Evolutionary conservation across 345 rosid species (phyloP).

Genomic region (Punica granatum): DNA sequence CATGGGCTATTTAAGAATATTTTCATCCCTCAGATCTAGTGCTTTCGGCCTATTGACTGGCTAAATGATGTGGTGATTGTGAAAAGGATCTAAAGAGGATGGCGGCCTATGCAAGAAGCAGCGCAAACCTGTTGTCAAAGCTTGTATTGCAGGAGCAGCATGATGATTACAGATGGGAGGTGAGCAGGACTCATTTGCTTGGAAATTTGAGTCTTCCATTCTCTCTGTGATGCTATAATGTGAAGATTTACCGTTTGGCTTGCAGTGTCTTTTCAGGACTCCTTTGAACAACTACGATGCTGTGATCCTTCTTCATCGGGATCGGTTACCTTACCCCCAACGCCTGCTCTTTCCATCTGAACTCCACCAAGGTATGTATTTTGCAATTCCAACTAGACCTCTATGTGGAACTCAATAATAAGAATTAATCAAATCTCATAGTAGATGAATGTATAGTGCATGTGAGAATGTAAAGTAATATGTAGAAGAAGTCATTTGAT

Average conservation of each 20-base stretch:
- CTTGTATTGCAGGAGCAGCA: slow-evolving; percentile 50
- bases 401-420: not conserved
- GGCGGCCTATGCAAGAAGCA: slow-evolving; percentile 90
- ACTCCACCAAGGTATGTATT: slow-evolving; percentile 48
- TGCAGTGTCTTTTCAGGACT: slow-evolving; percentile 84
- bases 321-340: slow-evolving; percentile 59
- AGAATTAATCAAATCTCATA: not conserved
- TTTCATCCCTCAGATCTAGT: not conserved
- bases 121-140: slow-evolving; percentile 61
- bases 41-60: not conserved
- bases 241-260: not conserved
- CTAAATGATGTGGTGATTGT: slow-evolving; percentile 3
- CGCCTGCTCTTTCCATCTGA: slow-evolving; percentile 75
- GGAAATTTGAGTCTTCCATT: not conserved
- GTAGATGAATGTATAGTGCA: not conserved
- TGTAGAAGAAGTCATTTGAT: not conserved
- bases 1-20: not conserved
- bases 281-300: slow-evolving; percentile 87
- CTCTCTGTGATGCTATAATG: not conserved
- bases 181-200: slow-evolving; percentile 18
- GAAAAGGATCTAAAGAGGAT: slow-evolving; percentile 73
- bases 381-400: not conserved
- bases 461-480: not conserved
- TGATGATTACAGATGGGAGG: slow-evolving; percentile 77
- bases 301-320: slow-evolving; percentile 76